Conservation (phyloP, 2,329 filamentous ascomycete species). For the Trichoderma citrinoviride region DNA sequence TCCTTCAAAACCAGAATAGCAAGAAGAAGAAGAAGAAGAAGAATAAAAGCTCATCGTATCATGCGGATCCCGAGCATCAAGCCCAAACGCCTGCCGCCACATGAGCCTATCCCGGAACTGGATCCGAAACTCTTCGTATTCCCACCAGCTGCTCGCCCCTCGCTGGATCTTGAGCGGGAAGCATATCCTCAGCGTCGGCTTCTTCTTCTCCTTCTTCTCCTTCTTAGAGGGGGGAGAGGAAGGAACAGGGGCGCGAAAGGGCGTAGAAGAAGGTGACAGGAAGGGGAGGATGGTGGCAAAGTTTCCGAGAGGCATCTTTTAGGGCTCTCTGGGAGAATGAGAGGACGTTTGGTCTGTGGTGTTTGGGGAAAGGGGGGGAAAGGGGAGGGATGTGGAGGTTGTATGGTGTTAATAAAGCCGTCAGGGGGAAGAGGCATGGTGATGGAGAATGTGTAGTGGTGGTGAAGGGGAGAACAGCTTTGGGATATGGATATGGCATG, state of each 20-base stretch:
- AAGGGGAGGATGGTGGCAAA: neutral
- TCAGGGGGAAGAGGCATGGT: neutral
- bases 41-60: neutral
- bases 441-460: too few relatives aligned
- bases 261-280: neutral
- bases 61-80: neutral
- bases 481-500: too few relatives aligned
- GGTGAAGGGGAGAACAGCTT: too few relatives aligned
- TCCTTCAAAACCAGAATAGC: too few relatives aligned
- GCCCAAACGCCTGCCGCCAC: constrained; percentile 15
- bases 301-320: neutral
- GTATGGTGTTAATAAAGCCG: neutral
- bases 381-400: too few relatives aligned
- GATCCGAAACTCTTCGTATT: constrained; percentile 20
- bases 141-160: neutral
- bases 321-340: neutral
- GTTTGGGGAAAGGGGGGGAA: neutral
- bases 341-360: neutral
- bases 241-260: neutral
- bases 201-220: neutral
- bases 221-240: too few relatives aligned
- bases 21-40: too few relatives aligned
- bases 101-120: constrained; percentile 16
- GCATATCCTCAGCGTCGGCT: constrained; percentile 8
- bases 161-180: neutral